phyloP scores from a whole-genome alignment of 2,329 filamentous ascomycete species.

The Pseudogymnoascus sp. region DNA sequence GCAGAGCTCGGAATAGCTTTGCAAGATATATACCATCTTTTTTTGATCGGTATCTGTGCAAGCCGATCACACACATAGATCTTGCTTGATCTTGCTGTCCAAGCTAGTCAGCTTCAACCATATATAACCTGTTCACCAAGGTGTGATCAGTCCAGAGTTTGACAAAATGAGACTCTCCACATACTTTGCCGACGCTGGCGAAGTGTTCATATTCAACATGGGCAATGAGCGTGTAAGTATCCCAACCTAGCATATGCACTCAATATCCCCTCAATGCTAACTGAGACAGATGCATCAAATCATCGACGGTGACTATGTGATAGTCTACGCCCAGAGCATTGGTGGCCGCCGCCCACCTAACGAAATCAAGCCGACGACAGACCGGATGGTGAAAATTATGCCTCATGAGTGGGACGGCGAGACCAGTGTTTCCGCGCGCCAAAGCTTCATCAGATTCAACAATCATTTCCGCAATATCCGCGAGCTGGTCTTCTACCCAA shows the following conservation, averaged over 20 bases:
- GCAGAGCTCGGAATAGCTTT: background rate
- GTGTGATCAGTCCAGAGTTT: background rate
- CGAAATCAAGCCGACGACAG: background rate
- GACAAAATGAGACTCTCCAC: background rate
- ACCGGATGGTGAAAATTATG: background rate
- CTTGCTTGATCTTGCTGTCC: background rate
- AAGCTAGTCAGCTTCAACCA: background rate
- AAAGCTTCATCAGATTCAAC: background rate
- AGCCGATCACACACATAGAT: background rate
- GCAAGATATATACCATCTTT: background rate
- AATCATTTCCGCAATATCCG: background rate
- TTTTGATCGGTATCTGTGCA: background rate
- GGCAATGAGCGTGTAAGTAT: background rate
- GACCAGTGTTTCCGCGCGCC: background rate
- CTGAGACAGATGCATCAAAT: background rate
- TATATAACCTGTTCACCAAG: background rate
- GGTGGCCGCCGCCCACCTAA: background rate
- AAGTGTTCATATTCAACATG: background rate
- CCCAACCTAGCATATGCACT: background rate
- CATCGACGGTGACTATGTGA: background rate
- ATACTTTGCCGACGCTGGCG: background rate
- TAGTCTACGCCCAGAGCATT: background rate
- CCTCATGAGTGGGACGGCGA: background rate
- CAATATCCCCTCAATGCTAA: background rate
- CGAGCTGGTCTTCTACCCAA: background rate